These are phyloP conservation scores for Pezicula rhizophila DNA, from an alignment of 2,329 filamentous ascomycete species.

Conservation along the genomic window DNA sequence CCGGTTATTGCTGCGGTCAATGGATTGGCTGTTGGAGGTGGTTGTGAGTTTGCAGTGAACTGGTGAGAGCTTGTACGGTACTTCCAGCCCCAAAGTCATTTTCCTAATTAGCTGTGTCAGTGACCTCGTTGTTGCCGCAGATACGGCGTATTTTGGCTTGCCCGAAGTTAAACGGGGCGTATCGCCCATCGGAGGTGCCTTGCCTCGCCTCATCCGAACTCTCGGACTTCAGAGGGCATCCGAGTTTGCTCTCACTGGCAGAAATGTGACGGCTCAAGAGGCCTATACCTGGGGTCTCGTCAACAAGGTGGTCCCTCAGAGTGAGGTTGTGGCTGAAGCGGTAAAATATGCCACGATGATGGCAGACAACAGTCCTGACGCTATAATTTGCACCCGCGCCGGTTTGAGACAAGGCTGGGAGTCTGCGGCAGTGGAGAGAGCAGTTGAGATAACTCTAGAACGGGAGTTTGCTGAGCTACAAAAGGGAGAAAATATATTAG, in stretches of 20 bases:
- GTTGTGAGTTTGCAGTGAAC: constrained; percentile 70
- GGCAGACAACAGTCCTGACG: constrained; percentile 64
- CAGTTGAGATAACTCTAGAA: constrained; percentile 46
- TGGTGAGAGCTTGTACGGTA: constrained; percentile 23
- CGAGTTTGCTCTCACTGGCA: constrained; percentile 62
- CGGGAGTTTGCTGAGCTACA: constrained; percentile 52
- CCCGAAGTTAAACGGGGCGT: constrained; percentile 67
- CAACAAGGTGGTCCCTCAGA: constrained; percentile 50
- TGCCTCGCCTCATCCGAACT: constrained; percentile 59
- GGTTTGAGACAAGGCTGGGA: constrained; percentile 68
- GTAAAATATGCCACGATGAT: constrained; percentile 54
- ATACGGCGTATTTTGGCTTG: constrained; percentile 54
- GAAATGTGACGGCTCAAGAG: constrained; percentile 50
- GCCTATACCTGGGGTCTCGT: constrained; percentile 60
- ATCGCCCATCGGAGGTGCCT: constrained; percentile 60
- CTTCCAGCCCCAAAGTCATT: neutral
- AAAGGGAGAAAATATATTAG: constrained; percentile 63
- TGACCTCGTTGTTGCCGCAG: constrained; percentile 61
- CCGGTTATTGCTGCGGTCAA: constrained; percentile 71
- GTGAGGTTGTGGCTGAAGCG: constrained; percentile 47
- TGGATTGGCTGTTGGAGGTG: constrained; percentile 66
- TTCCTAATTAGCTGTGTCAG: neutral
- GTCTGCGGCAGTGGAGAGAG: constrained; percentile 51
- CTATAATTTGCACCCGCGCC: constrained; percentile 63
- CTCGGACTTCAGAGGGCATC: constrained; percentile 61